Conservation (phyloP, 305 asterid species). For the Fraxinus ornus region DNA sequence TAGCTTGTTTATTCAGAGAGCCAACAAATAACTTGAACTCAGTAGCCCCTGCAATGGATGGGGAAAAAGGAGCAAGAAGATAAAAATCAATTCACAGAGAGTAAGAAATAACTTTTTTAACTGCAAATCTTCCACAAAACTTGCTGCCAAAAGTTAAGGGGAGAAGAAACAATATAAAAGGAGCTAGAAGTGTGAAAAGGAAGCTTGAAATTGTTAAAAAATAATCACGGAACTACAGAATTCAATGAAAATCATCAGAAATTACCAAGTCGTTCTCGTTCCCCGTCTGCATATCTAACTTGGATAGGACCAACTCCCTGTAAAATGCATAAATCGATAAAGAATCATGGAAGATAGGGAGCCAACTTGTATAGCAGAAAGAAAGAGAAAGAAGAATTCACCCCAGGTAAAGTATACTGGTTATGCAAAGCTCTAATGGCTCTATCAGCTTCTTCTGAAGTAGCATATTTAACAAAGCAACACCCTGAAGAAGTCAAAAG, state of each 20-base stretch:
- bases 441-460: slow-evolving; percentile 88
- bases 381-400: slow-evolving; percentile 33
- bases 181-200: slow-evolving; percentile 9
- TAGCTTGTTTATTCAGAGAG: slow-evolving; percentile 81
- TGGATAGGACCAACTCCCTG: slow-evolving; percentile 95
- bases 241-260: slow-evolving; percentile 6
- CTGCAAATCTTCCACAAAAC: slow-evolving; percentile 4
- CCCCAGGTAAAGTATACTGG: slow-evolving; percentile 90
- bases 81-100: slow-evolving; percentile 9
- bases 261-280: slow-evolving; percentile 96
- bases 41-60: slow-evolving; percentile 60
- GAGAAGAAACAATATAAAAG: slow-evolving; percentile 9
- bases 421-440: slow-evolving; percentile 90
- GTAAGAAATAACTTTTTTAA: not conserved
- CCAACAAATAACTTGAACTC: slow-evolving; percentile 95
- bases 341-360: slow-evolving; percentile 16
- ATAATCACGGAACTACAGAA: not conserved
- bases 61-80: slow-evolving; percentile 23
- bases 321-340: slow-evolving; percentile 30
- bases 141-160: not conserved
- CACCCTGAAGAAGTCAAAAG: slow-evolving; percentile 80
- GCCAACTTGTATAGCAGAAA: slow-evolving; percentile 17
- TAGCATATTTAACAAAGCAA: slow-evolving; percentile 88
- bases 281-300: slow-evolving; percentile 99
- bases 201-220: not conserved